These are phyloP conservation scores for Ceratocystis cacaofunesta DNA, from an alignment of 2,329 filamentous ascomycete genomes.

Conservation along the genomic window DNA sequence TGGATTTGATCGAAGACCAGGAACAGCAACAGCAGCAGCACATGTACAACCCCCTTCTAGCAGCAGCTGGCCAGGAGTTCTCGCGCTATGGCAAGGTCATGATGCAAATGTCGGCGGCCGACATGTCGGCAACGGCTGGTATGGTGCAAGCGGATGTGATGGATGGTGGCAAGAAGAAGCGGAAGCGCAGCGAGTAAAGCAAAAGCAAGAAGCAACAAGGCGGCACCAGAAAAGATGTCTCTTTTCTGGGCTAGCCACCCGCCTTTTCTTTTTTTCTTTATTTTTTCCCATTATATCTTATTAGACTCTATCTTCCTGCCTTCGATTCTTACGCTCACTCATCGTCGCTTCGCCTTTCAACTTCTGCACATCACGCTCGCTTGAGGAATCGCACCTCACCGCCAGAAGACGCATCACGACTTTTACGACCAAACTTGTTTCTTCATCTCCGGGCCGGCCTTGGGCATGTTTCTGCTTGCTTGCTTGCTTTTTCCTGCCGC, in stretches of 20 bases:
- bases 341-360: background rate
- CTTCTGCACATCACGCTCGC: background rate
- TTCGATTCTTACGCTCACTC: conserved; percentile 10
- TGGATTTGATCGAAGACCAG: conserved; percentile 68
- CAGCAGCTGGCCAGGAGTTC: conserved; percentile 40
- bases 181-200: conserved; percentile 57
- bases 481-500: background rate
- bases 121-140: conserved; percentile 40
- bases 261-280: background rate
- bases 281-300: background rate
- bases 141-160: conserved; percentile 35
- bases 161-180: conserved; percentile 35
- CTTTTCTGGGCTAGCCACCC: background rate
- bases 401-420: conserved; percentile 13
- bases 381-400: background rate
- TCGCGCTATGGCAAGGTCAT: conserved; percentile 59
- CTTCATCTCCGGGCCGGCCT: conserved; percentile 18
- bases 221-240: background rate
- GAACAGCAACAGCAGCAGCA: conserved; percentile 29
- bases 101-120: conserved; percentile 64
- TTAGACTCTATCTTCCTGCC: background rate
- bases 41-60: conserved; percentile 29
- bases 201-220: background rate
- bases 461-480: background rate
- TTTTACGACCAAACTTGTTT: conserved; percentile 18